A percentile compares a stretch with the other conserved stretches of the same genome.
phyloP scores from a whole-genome alignment of 768 basidiomycete species.

The Boletus insuetus region DNA sequence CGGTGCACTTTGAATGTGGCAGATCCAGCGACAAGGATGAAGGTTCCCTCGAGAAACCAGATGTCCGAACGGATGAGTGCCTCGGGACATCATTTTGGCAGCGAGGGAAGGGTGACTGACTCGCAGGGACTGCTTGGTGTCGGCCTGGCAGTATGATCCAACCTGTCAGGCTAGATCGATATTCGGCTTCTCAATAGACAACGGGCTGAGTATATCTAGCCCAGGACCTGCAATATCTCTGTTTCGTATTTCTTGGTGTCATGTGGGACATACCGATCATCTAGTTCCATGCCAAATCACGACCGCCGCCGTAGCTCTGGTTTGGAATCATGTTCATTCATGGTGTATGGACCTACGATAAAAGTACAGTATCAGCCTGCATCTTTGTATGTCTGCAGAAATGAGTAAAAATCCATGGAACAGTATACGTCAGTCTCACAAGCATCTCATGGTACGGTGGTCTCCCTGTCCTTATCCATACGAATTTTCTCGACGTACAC shows the following conservation, averaged over 20 bases:
- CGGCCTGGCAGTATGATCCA: slow-evolving; percentile 5
- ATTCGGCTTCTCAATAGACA: neutral
- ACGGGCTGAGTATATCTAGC: neutral
- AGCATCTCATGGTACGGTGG: neutral
- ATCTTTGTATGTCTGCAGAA: neutral
- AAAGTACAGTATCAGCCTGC: slow-evolving; percentile 7
- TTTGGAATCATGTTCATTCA: neutral
- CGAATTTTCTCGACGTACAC: slow-evolving; percentile 33
- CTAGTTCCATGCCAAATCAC: neutral
- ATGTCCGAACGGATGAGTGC: slow-evolving; percentile 50
- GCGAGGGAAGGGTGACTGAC: slow-evolving; percentile 21
- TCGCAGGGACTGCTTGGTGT: slow-evolving; percentile 1
- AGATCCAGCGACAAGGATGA: slow-evolving; percentile 56
- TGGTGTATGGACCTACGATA: slow-evolving; percentile 5
- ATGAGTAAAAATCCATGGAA: neutral
- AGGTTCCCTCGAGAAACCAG: slow-evolving; percentile 74
- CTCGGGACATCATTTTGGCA: slow-evolving; percentile 12
- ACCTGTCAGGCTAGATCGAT: slow-evolving; percentile 9
- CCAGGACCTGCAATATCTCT: neutral
- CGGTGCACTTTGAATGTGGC: slow-evolving; percentile 73
- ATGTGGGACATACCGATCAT: neutral
- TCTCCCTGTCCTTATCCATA: slow-evolving; percentile 21
- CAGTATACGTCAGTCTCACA: neutral
- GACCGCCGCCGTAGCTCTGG: neutral
- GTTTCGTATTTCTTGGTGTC: neutral